phyloP scores from a whole-genome alignment of 2,329 filamentous ascomycete genomes.

The Corinectria fuckeliana region DNA sequence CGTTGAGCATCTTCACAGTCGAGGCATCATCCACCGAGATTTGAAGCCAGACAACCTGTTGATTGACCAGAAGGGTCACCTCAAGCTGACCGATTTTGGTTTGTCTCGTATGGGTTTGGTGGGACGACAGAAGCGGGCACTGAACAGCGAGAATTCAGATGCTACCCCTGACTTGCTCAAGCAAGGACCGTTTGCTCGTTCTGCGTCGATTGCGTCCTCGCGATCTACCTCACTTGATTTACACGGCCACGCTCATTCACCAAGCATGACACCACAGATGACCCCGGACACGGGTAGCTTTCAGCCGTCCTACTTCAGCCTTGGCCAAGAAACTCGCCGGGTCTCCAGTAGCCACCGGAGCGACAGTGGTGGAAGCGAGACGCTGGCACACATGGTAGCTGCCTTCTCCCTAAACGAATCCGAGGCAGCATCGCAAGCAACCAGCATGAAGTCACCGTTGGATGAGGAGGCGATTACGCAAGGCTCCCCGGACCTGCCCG shows the following conservation, averaged over 20 bases:
- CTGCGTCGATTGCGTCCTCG: conserved; percentile 85
- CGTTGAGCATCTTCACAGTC: conserved; percentile 91
- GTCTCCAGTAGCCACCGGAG: conserved; percentile 80
- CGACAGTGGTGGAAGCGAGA: conserved; percentile 91
- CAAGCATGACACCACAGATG: conserved; percentile 84
- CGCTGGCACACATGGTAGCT: conserved; percentile 80
- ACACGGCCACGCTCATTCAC: conserved; percentile 74
- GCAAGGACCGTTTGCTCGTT: conserved; percentile 86
- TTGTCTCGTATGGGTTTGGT: conserved; percentile 96
- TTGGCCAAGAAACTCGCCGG: conserved; percentile 71
- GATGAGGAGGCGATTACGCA: conserved; percentile 79
- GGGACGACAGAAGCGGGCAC: conserved; percentile 91
- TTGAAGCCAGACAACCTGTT: conserved; percentile 96
- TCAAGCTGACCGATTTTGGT: conserved; percentile 97
- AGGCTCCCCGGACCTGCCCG: conserved; percentile 78
- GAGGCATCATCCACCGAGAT: conserved; percentile 95
- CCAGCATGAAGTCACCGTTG: conserved; percentile 64
- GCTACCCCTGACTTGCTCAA: conserved; percentile 92
- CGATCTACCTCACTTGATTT: conserved; percentile 93
- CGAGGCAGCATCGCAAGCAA: conserved; percentile 49
- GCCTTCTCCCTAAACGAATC: conserved; percentile 76
- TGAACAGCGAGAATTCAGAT: conserved; percentile 78
- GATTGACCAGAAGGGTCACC: conserved; percentile 94
- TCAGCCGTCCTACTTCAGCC: conserved; percentile 92
- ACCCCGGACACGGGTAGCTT: conserved; percentile 71